A percentile compares a stretch with the other conserved stretches of the same genome.
phyloP scores from a whole-genome alignment of 345 rosid genomes.

The Crucihimalaya himalaica region DNA sequence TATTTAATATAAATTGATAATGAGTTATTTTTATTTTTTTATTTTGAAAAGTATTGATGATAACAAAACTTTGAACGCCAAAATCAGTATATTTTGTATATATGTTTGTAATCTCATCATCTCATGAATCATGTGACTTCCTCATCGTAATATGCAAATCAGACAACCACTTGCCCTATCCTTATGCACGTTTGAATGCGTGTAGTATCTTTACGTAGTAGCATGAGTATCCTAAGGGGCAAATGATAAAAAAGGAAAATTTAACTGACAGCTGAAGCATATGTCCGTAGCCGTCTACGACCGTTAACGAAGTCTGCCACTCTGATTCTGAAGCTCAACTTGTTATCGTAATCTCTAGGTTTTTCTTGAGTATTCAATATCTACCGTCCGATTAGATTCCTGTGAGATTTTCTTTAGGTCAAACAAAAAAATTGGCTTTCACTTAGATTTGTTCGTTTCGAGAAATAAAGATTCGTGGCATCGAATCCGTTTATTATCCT shows the following conservation, averaged over 20 bases:
- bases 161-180: constrained; percentile 13
- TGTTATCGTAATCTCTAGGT: constrained; percentile 18
- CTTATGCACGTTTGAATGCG: neutral
- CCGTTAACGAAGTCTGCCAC: constrained; percentile 25
- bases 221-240: constrained; percentile 6
- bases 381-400: constrained; percentile 28
- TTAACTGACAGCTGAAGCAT: constrained; percentile 26
- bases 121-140: constrained; percentile 1
- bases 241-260: constrained; percentile 4
- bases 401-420: neutral
- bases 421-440: constrained; percentile 5
- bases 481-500: constrained; percentile 25
- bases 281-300: constrained; percentile 28
- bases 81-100: neutral
- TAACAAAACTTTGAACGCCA: neutral
- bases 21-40: no score
- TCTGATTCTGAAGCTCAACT: constrained; percentile 22
- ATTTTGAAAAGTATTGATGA: no score
- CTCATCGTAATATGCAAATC: constrained; percentile 20
- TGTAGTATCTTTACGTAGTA: constrained; percentile 1
- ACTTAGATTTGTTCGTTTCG: constrained; percentile 15
- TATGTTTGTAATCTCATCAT: neutral
- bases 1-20: neutral
- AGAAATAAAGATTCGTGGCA: constrained; percentile 27
- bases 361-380: neutral